A percentile compares a stretch with the other conserved stretches of the same genome.
phyloP scores from a whole-genome alignment of 441 rosid species.

The Jatropha podagrica region DNA sequence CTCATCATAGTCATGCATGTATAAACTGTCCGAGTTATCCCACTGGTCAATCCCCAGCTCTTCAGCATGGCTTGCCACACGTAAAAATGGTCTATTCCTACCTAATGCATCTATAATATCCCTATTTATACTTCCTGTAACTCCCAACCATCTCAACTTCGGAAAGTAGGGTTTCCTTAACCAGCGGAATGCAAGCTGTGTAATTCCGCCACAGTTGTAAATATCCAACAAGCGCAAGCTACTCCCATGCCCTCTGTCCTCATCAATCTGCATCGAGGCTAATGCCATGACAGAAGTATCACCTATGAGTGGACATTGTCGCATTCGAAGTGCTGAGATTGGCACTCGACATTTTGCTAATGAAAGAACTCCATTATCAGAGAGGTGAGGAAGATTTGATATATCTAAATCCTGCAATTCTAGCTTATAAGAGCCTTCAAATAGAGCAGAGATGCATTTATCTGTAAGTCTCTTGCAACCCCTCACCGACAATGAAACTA shows the following conservation, averaged over 20 bases:
- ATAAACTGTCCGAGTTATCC: slow-evolving; percentile 50
- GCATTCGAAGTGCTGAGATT: slow-evolving; percentile 63
- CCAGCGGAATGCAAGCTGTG: slow-evolving; percentile 78
- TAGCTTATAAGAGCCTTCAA: slow-evolving; percentile 64
- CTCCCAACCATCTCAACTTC: slow-evolving; percentile 81
- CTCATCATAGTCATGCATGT: slow-evolving; percentile 59
- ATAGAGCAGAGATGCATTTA: slow-evolving; percentile 55
- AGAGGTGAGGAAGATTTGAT: slow-evolving; percentile 70
- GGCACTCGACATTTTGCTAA: slow-evolving; percentile 67
- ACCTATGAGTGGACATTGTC: slow-evolving; percentile 81
- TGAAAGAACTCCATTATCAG: slow-evolving; percentile 65
- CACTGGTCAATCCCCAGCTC: slow-evolving; percentile 73
- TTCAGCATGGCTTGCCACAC: slow-evolving; percentile 67
- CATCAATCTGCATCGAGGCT: slow-evolving; percentile 76
- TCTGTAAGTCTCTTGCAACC: slow-evolving; percentile 90
- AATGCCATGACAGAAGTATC: slow-evolving; percentile 84
- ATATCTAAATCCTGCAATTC: slow-evolving; percentile 72
- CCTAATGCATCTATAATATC: slow-evolving; percentile 80
- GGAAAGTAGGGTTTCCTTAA: slow-evolving; percentile 86
- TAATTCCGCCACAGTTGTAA: slow-evolving; percentile 79
- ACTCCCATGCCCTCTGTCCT: slow-evolving; percentile 69
- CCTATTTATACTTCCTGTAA: slow-evolving; percentile 73
- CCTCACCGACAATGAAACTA: slow-evolving; percentile 71
- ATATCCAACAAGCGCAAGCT: slow-evolving; percentile 72
- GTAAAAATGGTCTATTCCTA: slow-evolving; percentile 66